These are phyloP conservation scores for Elsinoe necatrix DNA, from an alignment of 2,329 filamentous ascomycete species.

Conservation along the genomic window DNA sequence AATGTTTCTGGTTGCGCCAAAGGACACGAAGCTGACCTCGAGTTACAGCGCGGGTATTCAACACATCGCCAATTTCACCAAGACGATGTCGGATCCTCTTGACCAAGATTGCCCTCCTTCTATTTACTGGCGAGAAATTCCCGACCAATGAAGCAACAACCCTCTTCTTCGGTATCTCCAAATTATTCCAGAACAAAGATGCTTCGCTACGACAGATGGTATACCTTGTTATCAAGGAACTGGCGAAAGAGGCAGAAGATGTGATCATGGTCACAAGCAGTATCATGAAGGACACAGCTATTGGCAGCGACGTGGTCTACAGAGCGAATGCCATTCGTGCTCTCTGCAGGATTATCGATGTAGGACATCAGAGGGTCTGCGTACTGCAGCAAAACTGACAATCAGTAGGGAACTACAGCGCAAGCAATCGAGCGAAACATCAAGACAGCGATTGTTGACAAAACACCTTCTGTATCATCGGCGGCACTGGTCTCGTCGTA, in stretches of 20 bases:
- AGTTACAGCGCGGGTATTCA: conserved; percentile 80
- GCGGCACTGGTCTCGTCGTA: conserved; percentile 95
- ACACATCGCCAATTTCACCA: conserved; percentile 91
- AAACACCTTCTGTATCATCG: conserved; percentile 93
- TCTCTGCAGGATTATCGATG: conserved; percentile 92
- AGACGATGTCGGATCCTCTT: conserved; percentile 95
- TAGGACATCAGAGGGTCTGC: conserved; percentile 38
- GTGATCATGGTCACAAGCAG: conserved; percentile 99
- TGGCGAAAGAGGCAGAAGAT: conserved; percentile 90
- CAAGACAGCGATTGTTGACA: conserved; percentile 96
- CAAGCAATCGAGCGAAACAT: conserved; percentile 97
- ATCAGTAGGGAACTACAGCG: conserved; percentile 55
- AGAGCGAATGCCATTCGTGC: conserved; percentile 93
- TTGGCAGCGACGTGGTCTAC: conserved; percentile 88
- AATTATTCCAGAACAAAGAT: conserved; percentile 99
- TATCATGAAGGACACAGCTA: conserved; percentile 98
- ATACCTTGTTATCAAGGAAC: conserved; percentile 94
- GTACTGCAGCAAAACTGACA: conserved; percentile 15
- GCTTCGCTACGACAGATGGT: conserved; percentile 97
- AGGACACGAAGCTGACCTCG: conserved; percentile 18
- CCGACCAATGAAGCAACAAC: conserved; percentile 95
- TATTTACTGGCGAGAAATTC: conserved; percentile 96
- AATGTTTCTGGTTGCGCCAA: conserved; percentile 20
- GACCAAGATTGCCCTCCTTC: conserved; percentile 90
- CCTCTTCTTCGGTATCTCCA: conserved; percentile 97